Percentiles rank a stretch among this genome's conserved stretches.
These are phyloP conservation scores for Barnettozyma wickerhamii DNA, from an alignment of 805 yeast genomes.

Conservation along the genomic window DNA sequence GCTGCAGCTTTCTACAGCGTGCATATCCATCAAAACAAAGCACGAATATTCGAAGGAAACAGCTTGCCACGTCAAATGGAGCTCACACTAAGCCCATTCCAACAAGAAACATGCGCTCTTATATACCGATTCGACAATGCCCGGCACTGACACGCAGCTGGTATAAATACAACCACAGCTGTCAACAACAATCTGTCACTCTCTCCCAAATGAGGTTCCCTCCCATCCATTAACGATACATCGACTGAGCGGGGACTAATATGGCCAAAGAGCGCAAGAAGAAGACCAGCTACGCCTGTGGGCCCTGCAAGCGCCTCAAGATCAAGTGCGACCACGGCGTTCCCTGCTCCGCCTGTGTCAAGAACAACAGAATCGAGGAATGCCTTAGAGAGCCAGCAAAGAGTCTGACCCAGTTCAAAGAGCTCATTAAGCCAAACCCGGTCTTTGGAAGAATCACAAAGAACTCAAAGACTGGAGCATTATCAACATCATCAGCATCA, in stretches of 20 bases:
- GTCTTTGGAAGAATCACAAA: constrained; percentile 17
- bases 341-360: constrained; percentile 19
- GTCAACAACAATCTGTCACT: too few relatives aligned
- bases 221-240: neutral
- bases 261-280: constrained; percentile 11
- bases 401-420: constrained; percentile 15
- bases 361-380: constrained; percentile 12
- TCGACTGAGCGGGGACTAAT: neutral
- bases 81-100: neutral
- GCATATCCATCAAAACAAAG: too few relatives aligned
- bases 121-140: neutral
- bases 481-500: neutral
- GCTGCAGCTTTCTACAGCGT: too few relatives aligned
- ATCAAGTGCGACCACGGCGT: constrained; percentile 17
- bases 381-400: constrained; percentile 17
- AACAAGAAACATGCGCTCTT: neutral
- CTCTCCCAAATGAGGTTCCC: neutral
- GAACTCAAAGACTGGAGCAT: too few relatives aligned
- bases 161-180: neutral
- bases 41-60: too few relatives aligned
- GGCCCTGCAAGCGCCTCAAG: constrained; percentile 17
- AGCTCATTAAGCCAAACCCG: constrained; percentile 17
- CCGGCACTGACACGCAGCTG: neutral
- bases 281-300: constrained; percentile 18
- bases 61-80: too few relatives aligned